These are phyloP conservation scores for Thinopyrum elongatum DNA, from an alignment of 176 grass and related monocot species.

Conservation along the genomic window DNA sequence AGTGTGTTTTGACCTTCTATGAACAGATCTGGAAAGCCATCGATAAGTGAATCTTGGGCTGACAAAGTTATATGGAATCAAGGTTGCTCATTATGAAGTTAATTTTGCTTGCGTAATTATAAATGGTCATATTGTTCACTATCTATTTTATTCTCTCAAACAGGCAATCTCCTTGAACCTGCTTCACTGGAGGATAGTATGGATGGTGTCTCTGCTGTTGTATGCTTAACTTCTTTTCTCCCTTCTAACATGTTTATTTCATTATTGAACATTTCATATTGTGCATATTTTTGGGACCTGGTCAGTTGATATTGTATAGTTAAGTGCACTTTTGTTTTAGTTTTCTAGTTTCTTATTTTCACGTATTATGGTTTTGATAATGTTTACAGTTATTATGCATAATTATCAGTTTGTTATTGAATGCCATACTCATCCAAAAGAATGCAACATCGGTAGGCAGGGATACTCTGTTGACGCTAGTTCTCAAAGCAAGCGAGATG, in stretches of 20 bases:
- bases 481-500: not conserved
- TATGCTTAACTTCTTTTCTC: slow-evolving; percentile 29
- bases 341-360: slow-evolving; percentile 19
- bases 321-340: not conserved
- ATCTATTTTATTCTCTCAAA: slow-evolving; percentile 23
- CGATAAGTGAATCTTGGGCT: slow-evolving; percentile 71
- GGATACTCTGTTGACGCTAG: not conserved
- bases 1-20: slow-evolving; percentile 9
- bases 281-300: not conserved
- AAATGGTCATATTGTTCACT: slow-evolving; percentile 16
- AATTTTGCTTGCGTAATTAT: not conserved
- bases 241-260: not conserved
- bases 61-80: slow-evolving; percentile 92
- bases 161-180: slow-evolving; percentile 83
- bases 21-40: slow-evolving; percentile 91
- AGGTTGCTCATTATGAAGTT: slow-evolving; percentile 48
- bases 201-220: slow-evolving; percentile 77
- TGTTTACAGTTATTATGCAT: not conserved
- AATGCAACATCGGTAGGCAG: not conserved
- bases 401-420: not conserved
- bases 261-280: not conserved
- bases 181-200: slow-evolving; percentile 69
- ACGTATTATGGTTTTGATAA: not conserved
- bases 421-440: not conserved
- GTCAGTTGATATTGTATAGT: not conserved